These are phyloP conservation scores for Boletus rubropictus DNA, from an alignment of 768 basidiomycete genomes.

Conservation along the genomic window DNA sequence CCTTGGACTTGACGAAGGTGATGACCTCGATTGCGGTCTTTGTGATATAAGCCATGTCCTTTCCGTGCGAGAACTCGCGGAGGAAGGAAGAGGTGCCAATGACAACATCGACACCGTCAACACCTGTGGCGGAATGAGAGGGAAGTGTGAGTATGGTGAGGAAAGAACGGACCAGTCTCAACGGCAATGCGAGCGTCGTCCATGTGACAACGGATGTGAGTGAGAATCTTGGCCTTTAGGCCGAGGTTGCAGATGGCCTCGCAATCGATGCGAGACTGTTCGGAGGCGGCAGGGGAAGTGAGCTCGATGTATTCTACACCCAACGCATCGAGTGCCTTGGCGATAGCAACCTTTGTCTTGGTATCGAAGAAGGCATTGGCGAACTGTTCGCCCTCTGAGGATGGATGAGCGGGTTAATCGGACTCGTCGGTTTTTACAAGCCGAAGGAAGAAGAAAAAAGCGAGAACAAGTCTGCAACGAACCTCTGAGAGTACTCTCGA, in stretches of 20 bases:
- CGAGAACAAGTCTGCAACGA: slow-evolving; percentile 19
- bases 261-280: slow-evolving; percentile 90
- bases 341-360: slow-evolving; percentile 99
- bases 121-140: slow-evolving; percentile 46
- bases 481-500: slow-evolving; percentile 96
- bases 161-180: slow-evolving; percentile 72
- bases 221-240: slow-evolving; percentile 92
- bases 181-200: slow-evolving; percentile 98
- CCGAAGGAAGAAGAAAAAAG: background rate
- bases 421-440: slow-evolving; percentile 5
- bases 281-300: slow-evolving; percentile 95
- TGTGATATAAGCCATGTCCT: slow-evolving; percentile 99
- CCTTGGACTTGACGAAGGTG: slow-evolving; percentile 99
- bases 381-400: slow-evolving; percentile 93
- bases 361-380: slow-evolving; percentile 99
- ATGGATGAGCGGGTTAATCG: slow-evolving; percentile 11
- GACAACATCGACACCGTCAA: slow-evolving; percentile 98
- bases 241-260: slow-evolving; percentile 99
- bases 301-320: slow-evolving; percentile 99
- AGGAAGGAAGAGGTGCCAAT: slow-evolving; percentile 99
- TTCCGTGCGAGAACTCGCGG: slow-evolving; percentile 98
- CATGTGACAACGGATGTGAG: slow-evolving; percentile 99
- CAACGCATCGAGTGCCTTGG: slow-evolving; percentile 95
- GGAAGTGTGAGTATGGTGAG: background rate
- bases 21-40: slow-evolving; percentile 99